These are phyloP conservation scores for Trypanosoma conorhini DNA, from an alignment of 208 protist species.

Conservation along the genomic window DNA sequence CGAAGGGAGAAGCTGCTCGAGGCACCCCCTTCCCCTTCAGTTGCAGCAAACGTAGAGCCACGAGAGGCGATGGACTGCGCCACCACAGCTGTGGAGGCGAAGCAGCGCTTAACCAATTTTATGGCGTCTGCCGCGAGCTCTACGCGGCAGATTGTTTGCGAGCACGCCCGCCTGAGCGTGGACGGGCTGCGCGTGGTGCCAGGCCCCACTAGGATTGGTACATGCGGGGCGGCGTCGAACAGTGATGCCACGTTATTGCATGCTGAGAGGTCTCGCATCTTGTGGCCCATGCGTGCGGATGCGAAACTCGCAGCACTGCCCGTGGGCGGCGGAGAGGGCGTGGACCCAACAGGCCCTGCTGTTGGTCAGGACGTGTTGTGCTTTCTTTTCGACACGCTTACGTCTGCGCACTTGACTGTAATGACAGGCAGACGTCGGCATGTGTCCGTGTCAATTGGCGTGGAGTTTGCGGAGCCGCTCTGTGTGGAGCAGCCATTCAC, in stretches of 20 bases:
- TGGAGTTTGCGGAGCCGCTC: slow-evolving; percentile 23
- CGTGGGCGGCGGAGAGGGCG: neutral
- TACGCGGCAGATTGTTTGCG: slow-evolving; percentile 11
- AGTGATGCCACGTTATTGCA: neutral
- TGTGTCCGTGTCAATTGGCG: slow-evolving; percentile 18
- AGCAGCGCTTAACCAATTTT: slow-evolving; percentile 5
- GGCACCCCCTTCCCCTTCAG: neutral
- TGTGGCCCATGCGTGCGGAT: slow-evolving; percentile 17
- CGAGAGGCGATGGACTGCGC: neutral
- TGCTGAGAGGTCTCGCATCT: slow-evolving; percentile 2
- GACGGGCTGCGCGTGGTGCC: slow-evolving; percentile 7
- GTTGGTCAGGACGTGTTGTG: slow-evolving; percentile 17
- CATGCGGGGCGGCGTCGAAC: neutral
- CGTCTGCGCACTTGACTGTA: slow-evolving; percentile 19
- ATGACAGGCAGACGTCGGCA: slow-evolving; percentile 1
- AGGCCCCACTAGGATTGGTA: neutral
- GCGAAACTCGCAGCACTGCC: slow-evolving; percentile 3
- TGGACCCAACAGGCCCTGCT: neutral
- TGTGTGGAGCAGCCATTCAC: slow-evolving; percentile 8
- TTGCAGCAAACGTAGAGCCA: neutral
- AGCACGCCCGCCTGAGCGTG: slow-evolving; percentile 13
- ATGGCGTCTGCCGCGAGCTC: slow-evolving; percentile 2
- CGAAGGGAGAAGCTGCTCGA: neutral
- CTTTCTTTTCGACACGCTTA: slow-evolving; percentile 26
- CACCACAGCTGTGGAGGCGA: neutral